These are phyloP conservation scores for Fomitopsis pinicola DNA, from an alignment of 1,284 basidiomycete genomes.

Conservation along the genomic window DNA sequence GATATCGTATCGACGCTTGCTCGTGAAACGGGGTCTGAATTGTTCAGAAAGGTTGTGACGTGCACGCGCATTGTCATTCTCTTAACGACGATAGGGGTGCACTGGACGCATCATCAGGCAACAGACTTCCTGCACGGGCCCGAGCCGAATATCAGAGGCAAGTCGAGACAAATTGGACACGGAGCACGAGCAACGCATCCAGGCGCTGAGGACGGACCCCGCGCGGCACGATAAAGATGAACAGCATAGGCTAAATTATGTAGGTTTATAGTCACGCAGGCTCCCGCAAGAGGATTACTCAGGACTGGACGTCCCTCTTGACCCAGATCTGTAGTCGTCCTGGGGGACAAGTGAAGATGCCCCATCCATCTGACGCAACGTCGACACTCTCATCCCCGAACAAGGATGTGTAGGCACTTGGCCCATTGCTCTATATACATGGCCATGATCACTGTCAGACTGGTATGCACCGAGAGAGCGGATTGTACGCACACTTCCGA, in stretches of 20 bases:
- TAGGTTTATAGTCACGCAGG: background rate
- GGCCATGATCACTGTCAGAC: background rate
- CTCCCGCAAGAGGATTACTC: background rate
- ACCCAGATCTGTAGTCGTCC: constrained; percentile 59
- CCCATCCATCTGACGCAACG: constrained; percentile 52
- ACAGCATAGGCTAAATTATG: background rate
- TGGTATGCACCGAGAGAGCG: background rate
- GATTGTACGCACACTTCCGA: constrained; percentile 46
- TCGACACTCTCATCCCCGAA: constrained; percentile 41
- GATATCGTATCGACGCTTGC: too few relatives aligned
- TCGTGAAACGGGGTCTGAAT: too few relatives aligned
- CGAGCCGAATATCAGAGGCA: too few relatives aligned
- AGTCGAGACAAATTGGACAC: too few relatives aligned
- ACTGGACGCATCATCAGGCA: too few relatives aligned
- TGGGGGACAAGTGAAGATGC: constrained; percentile 49
- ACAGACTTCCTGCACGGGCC: too few relatives aligned
- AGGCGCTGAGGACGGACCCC: too few relatives aligned
- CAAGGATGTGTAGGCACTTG: constrained; percentile 40
- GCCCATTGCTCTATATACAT: constrained; percentile 33
- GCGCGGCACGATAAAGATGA: background rate
- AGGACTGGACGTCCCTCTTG: background rate
- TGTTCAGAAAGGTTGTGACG: too few relatives aligned
- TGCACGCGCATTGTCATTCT: too few relatives aligned
- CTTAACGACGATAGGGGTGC: too few relatives aligned
- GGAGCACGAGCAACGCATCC: too few relatives aligned